Base-by-base conservation (phyloP, 2,329 filamentous ascomycete species). In the Myriangium duriaei region DNA sequence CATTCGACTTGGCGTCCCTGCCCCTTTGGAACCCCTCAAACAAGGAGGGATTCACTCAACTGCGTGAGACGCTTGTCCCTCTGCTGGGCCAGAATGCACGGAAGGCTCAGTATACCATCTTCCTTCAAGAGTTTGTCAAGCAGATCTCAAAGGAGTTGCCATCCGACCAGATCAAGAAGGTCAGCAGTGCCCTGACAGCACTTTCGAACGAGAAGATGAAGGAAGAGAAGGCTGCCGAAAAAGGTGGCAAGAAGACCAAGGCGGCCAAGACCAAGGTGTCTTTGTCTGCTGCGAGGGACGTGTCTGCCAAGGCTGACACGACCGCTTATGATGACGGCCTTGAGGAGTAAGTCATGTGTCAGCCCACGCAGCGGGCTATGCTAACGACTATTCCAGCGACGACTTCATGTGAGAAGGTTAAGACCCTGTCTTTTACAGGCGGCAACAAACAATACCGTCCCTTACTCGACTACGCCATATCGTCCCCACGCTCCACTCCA, bases 131-230 rank as follows among this genome's bases (percentile, higher is more conserved):
- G 54, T 91, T 98, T 54, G 64, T 74, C 47, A 94, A 93, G 69
- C 77, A 84, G 54, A 72, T 96, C 31, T 75, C 79, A 51, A 87
- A 86, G 63, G 87, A 94, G 17, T 63, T 98, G 48, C 78, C 81
- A 11, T 93, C 84, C 57, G 80, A 91, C 41, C 86, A 96, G 65
- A 87, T 96, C 64, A 95, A 96, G 74, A 96, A 96, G 71, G 75
- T 94, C 48, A 76, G 85, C 10, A 92, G 82, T 60, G 72, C 74
- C 4, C 64, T 98, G 53, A 94, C 87, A n/a, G 80, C 86, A 4
- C 71, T 94, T 40, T 74, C 84, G 57, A 98, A 98, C 59, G 91
- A 96, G 74, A 95, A 93, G 72, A 80, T 96, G 80, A 92, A 86
- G 69, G 87, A 95, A 61, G 91, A 98, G 72, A 95, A 96, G 72